Base-by-base conservation (phyloP, 2,329 filamentous ascomycete genomes). In the Cytospora schulzeri region DNA sequence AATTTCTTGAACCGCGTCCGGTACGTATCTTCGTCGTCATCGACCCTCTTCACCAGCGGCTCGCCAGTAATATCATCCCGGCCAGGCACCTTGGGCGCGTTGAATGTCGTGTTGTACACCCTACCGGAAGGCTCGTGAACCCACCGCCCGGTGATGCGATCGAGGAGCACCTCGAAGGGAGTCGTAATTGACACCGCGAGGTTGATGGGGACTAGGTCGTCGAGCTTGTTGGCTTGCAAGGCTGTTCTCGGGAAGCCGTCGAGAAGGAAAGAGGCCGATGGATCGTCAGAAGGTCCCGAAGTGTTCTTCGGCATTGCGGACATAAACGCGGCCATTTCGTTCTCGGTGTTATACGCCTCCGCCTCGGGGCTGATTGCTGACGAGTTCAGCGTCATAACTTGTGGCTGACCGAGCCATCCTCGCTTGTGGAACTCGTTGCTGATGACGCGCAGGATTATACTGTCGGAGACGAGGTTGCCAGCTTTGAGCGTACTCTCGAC, bases 221-320 rank as follows among this genome's bases (percentile, higher is more conserved):
- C 93, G 56, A 98, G 85, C 64, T 88, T 88, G 51, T 79, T 76
- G 31, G 93, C 95, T 78, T 99, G 95, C 3, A 81, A 74, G 0
- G 91, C 90, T 8, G 92, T 99, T 69, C 95, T 90, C 2, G 95
- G 95, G 77, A 98, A 99, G 19, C 95, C 95, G 75, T 99, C 95
- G 60, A 99, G 89, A 68, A 99, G 91, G 76, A 97, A 98, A 0
- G 93, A 97, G 11, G 93, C 92, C 0, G 87, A 81, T 0, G 93
- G 91, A 68, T 90, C 84, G 51, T 95, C 85, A 57, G 88, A 87
- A 54, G 83, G 80, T 61, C 77, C 76, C 33, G 78, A 78, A 66
- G 73, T 77, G 66, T 69, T 75, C 68, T 70, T 75, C 73, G 29
- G 76, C 76, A 38, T 77, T 5, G 76, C 72, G 22, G 79, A 74